A percentile compares a stretch with the other conserved stretches of the same genome.
These are phyloP conservation scores for Russula sp. DNA, from an alignment of 768 basidiomycete species.

Conservation along the genomic window DNA sequence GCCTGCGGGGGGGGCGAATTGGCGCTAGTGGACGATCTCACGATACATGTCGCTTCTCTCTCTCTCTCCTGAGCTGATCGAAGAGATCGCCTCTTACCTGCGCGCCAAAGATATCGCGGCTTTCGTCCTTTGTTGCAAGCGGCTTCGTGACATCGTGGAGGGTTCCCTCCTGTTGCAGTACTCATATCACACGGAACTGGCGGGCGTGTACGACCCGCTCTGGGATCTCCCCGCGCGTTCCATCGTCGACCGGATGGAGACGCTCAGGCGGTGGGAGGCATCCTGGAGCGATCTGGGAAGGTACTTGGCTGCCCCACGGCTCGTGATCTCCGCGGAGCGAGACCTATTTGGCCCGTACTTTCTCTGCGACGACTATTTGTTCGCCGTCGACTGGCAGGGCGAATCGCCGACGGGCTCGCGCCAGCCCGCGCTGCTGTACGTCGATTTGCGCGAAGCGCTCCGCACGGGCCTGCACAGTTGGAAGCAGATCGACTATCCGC, in stretches of 20 bases:
- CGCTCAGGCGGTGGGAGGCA: slow-evolving; percentile 9
- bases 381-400: slow-evolving; percentile 10
- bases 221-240: not conserved
- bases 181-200: not conserved
- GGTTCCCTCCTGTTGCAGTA: slow-evolving; percentile 9
- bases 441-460: slow-evolving; percentile 12
- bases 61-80: slow-evolving; percentile 7
- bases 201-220: slow-evolving; percentile 5
- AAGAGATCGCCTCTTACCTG: not conserved
- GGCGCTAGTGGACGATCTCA: too few species aligned
- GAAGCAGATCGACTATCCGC: slow-evolving; percentile 14
- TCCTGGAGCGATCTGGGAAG: slow-evolving; percentile 1
- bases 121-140: not conserved
- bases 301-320: not conserved
- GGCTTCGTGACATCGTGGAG: not conserved
- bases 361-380: slow-evolving; percentile 10
- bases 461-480: not conserved
- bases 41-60: slow-evolving; percentile 9
- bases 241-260: slow-evolving; percentile 2
- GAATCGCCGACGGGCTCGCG: not conserved
- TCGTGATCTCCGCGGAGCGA: slow-evolving; percentile 5
- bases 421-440: not conserved
- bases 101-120: not conserved
- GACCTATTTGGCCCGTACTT: slow-evolving; percentile 14
- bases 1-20: not conserved